These are phyloP conservation scores for Calonectria crousiana DNA, from an alignment of 2,329 filamentous ascomycete species.

Conservation along the genomic window DNA sequence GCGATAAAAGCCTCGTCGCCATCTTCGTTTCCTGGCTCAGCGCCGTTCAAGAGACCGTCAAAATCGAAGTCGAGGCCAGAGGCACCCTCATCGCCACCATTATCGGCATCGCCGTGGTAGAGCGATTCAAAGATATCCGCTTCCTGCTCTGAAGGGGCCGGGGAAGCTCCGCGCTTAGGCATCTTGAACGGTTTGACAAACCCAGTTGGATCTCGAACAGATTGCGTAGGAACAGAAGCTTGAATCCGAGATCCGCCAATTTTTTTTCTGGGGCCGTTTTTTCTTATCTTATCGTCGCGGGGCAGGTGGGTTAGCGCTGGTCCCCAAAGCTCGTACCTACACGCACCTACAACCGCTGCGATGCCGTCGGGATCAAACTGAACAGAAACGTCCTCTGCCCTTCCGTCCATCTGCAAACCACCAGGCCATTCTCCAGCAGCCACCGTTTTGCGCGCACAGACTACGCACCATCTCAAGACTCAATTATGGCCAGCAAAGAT, in stretches of 20 bases:
- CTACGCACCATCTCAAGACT: not conserved
- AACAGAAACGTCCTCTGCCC: not conserved
- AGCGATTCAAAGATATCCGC: slow-evolving; percentile 89
- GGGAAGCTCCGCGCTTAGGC: slow-evolving; percentile 81
- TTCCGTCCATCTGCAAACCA: slow-evolving; percentile 22
- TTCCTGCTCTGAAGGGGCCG: slow-evolving; percentile 88
- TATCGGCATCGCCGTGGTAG: slow-evolving; percentile 72
- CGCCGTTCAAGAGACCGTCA: slow-evolving; percentile 70
- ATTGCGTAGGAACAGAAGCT: slow-evolving; percentile 26
- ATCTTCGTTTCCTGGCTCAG: slow-evolving; percentile 63
- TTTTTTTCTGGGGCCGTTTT: slow-evolving; percentile 45
- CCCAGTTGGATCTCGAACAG: slow-evolving; percentile 11
- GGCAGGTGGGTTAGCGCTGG: slow-evolving; percentile 40
- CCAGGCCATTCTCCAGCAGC: not conserved
- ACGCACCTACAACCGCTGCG: not conserved
- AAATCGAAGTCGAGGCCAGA: slow-evolving; percentile 66
- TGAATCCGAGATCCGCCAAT: slow-evolving; percentile 34
- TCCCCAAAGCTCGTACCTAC: slow-evolving; percentile 25
- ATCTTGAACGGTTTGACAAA: slow-evolving; percentile 58
- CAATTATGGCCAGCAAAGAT: slow-evolving; percentile 53
- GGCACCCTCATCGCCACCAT: slow-evolving; percentile 52
- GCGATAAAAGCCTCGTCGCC: slow-evolving; percentile 93
- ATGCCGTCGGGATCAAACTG: slow-evolving; percentile 4
- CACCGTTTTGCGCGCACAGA: not conserved
- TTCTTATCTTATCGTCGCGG: slow-evolving; percentile 56